A percentile compares a stretch with the other conserved stretches of the same genome.
These are phyloP conservation scores for Apiospora rasikravindrae DNA, from an alignment of 2,329 filamentous ascomycete species.

Conservation along the genomic window DNA sequence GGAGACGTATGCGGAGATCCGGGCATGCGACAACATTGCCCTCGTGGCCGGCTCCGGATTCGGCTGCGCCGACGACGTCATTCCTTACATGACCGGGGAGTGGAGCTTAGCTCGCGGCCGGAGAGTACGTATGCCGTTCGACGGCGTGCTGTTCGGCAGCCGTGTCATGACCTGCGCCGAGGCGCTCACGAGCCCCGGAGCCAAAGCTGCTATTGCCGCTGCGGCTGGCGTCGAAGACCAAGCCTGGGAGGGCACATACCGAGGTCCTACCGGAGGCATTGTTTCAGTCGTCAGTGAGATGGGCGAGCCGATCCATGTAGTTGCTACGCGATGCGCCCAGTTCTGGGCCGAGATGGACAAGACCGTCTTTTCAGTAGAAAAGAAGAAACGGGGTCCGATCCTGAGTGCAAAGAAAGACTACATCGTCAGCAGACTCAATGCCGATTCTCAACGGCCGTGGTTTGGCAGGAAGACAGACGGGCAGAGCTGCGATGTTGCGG, in stretches of 20 bases:
- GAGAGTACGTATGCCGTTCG: conserved; percentile 50
- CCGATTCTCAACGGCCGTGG: conserved; percentile 55
- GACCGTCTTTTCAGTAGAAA: conserved; percentile 36
- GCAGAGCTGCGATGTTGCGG: conserved; percentile 48
- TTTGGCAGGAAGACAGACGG: conserved; percentile 49
- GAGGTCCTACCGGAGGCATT: conserved; percentile 34
- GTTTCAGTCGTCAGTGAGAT: conserved; percentile 41
- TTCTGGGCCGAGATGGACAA: conserved; percentile 45
- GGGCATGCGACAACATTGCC: conserved; percentile 50
- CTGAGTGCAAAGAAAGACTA: conserved; percentile 48
- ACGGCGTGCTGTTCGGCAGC: conserved; percentile 51
- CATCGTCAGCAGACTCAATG: conserved; percentile 52
- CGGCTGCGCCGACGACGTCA: conserved; percentile 51
- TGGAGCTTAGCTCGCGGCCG: conserved; percentile 50
- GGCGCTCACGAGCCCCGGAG: conserved; percentile 47
- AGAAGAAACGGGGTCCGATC: conserved; percentile 44
- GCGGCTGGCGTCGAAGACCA: conserved; percentile 47
- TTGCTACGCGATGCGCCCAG: conserved; percentile 43
- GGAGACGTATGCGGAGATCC: conserved; percentile 49
- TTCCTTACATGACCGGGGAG: conserved; percentile 50
- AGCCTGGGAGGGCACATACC: conserved; percentile 53
- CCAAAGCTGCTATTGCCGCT: conserved; percentile 50
- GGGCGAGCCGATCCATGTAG: conserved; percentile 46
- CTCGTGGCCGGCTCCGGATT: conserved; percentile 54
- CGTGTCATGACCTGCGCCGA: conserved; percentile 54